A percentile compares a stretch with the other conserved stretches of the same genome.
phyloP scores from a whole-genome alignment of 169 alveolate species.

The Babesia gibsoni region DNA sequence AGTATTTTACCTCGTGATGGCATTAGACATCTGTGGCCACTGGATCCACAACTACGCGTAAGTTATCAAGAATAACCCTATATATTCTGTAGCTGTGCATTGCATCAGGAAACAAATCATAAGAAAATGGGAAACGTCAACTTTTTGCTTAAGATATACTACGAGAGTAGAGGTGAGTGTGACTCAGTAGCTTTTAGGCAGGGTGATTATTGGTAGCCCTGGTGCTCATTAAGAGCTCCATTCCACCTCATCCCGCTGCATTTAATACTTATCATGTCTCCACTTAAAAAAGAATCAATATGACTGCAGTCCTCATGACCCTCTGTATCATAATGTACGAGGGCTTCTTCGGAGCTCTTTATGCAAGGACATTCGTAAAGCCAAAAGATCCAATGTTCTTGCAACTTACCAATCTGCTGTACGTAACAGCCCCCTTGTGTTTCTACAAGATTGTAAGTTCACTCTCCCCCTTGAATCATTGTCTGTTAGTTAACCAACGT shows the following conservation, averaged over 20 bases:
- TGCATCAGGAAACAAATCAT: slow-evolving; percentile 40
- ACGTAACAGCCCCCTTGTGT: slow-evolving; percentile 5
- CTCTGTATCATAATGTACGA: slow-evolving; percentile 31
- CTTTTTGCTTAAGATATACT: slow-evolving; percentile 32
- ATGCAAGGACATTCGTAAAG: slow-evolving; percentile 8
- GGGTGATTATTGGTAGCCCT: no score
- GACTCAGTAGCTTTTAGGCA: background rate
- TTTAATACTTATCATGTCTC: no score
- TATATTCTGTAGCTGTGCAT: slow-evolving; percentile 25
- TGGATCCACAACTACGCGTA: slow-evolving; percentile 67
- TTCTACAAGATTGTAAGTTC: slow-evolving; percentile 24
- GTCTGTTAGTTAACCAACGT: slow-evolving; percentile 1
- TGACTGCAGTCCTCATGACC: slow-evolving; percentile 21
- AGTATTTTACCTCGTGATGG: slow-evolving; percentile 35
- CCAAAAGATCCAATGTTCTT: background rate
- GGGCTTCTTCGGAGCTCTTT: slow-evolving; percentile 14
- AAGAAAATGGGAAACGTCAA: slow-evolving; percentile 47
- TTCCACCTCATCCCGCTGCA: no score
- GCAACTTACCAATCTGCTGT: background rate
- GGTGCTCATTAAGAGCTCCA: no score
- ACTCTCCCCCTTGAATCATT: background rate
- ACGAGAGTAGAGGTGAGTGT: slow-evolving; percentile 53
- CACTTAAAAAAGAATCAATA: no score
- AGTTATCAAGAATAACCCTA: background rate
- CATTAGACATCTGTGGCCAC: slow-evolving; percentile 57